These are phyloP conservation scores for Eucalyptus polyanthemos DNA, from an alignment of 345 rosid species.

Conservation along the genomic window DNA sequence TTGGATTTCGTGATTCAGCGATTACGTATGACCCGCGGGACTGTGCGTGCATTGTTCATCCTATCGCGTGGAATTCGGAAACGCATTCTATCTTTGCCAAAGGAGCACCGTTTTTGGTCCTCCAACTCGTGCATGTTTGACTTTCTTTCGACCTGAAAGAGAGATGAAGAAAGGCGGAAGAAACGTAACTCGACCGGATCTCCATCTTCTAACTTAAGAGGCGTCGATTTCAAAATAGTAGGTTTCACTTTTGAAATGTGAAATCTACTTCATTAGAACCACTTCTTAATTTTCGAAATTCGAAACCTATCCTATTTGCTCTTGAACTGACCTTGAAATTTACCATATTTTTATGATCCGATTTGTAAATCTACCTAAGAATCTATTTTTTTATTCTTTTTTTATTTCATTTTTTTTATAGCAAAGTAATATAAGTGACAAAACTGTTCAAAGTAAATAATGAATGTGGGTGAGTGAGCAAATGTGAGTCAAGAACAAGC, in stretches of 20 bases:
- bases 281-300: neutral
- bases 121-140: neutral
- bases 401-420: neutral
- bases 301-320: neutral
- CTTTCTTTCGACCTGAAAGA: neutral
- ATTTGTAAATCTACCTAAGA: rapidly evolving
- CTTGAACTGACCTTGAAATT: neutral
- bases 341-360: neutral
- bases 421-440: neutral
- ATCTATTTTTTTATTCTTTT: neutral
- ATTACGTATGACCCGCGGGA: neutral
- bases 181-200: neutral
- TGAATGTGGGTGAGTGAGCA: neutral
- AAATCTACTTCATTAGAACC: neutral
- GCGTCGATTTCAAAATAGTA: neutral
- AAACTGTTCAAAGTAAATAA: neutral
- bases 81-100: neutral
- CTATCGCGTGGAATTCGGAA: neutral
- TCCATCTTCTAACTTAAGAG: neutral
- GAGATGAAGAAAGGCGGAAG: neutral
- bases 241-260: neutral
- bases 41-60: neutral
- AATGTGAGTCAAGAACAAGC: neutral
- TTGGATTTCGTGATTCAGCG: neutral
- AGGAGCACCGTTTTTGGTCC: neutral